Base-by-base conservation (phyloP, 768 basidiomycete genomes). In the Lactarius tabidus region DNA sequence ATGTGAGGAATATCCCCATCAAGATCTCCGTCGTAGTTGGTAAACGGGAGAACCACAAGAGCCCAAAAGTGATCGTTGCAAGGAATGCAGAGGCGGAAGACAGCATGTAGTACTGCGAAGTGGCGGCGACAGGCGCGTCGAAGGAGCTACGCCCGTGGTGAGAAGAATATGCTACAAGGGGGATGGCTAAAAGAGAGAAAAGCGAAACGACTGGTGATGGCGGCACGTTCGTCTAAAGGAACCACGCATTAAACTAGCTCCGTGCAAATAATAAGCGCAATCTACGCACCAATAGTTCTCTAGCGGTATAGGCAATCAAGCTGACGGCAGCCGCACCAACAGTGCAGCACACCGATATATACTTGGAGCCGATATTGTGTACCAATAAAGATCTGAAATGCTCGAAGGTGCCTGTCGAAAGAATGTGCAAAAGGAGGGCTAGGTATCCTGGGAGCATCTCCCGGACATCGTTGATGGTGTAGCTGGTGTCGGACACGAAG, bases 321-420 rank as follows among this genome's bases (percentile, higher is more conserved):
- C 83, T 81, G 71, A 90, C 80, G 35, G 85, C 65, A 38, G 84
- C 83, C 28, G 87, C 87, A 31, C 88, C 88, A 9, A 91, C 72
- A 0, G 82, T 81, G 61, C 81, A 83, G 8, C 82, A 79, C 26
- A 85, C 83, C 31, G 81, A 79, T 35, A 83, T 80, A 71, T 86
- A 82, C 5, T 82, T 81, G 33, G 80, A 79, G 31, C 83, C 86
- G 23, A 90, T 73, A 4, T 82, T 82, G 26, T 86, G 84, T 5
- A 83, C 80, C 29, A 91, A 74, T 35, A 83, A 78, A 54, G 81
- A 77, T 52, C 84, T 76, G 5, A 88, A 85, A 67, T 89, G 84
- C 55, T 90, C 86, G 51, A 88, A 75, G 29, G 82, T 85, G 63
- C 76, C 83, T 0, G 88, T 85, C 3, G 84, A 78, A 26, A 88